phyloP scores from a whole-genome alignment of 2,329 filamentous ascomycete species.

The Pyrenochaeta sp. region DNA sequence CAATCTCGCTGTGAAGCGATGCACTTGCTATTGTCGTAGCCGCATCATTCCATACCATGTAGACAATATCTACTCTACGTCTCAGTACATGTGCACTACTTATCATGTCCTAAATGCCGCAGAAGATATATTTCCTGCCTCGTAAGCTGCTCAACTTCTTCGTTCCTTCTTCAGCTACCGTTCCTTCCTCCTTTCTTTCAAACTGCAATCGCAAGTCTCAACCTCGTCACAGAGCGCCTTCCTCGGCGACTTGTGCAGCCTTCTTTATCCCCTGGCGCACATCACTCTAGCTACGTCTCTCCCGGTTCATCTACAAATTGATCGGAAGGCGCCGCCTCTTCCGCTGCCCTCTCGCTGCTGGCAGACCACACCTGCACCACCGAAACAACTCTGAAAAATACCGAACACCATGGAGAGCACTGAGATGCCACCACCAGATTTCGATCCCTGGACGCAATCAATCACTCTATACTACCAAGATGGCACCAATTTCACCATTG shows the following conservation, averaged over 20 bases:
- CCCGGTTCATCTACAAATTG: neutral
- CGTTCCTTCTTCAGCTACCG: conserved; percentile 8
- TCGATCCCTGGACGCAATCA: conserved; percentile 62
- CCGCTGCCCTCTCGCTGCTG: neutral
- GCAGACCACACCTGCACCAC: neutral
- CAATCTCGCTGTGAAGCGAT: conserved; percentile 6
- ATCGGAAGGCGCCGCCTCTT: neutral
- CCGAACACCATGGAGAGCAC: conserved; percentile 18
- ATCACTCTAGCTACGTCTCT: neutral
- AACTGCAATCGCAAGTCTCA: neutral
- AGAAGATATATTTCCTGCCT: neutral
- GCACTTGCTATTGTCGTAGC: conserved; percentile 18
- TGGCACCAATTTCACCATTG: conserved; percentile 53
- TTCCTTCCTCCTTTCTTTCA: conserved; percentile 1
- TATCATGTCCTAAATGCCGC: conserved; percentile 8
- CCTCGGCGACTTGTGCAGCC: neutral
- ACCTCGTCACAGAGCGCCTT: neutral
- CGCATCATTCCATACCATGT: conserved; percentile 13
- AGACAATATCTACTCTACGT: conserved; percentile 9
- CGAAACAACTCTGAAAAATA: neutral
- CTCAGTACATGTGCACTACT: conserved; percentile 2
- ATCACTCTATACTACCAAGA: conserved; percentile 59
- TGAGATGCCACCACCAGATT: conserved; percentile 32
- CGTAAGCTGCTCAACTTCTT: conserved; percentile 1
- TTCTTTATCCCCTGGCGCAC: neutral